Evolutionary conservation across 164 flowering plant species (phyloP).

Genomic region (Vitis amurensis): DNA sequence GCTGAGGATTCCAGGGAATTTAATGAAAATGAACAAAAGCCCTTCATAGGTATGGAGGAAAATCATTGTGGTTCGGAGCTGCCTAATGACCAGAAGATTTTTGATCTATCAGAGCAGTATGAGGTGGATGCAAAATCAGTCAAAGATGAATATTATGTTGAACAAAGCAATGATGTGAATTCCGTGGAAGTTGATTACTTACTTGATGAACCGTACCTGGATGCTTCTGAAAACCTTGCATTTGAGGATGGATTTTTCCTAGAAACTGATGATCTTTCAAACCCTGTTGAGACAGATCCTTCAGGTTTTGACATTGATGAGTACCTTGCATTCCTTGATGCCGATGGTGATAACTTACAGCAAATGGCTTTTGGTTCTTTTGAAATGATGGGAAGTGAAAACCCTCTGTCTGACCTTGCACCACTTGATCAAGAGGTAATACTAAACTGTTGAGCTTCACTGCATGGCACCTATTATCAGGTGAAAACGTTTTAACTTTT

Average conservation of each 20-base stretch:
- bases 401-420: slow-evolving; percentile 15
- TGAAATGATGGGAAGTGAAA: slow-evolving; percentile 19
- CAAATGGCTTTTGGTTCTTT: slow-evolving; percentile 24
- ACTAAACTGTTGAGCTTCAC: background rate
- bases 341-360: slow-evolving; percentile 28
- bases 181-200: slow-evolving; percentile 20
- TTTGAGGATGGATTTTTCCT: slow-evolving; percentile 34
- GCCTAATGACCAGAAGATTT: slow-evolving; percentile 13
- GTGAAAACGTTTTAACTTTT: background rate
- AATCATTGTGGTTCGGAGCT: slow-evolving; percentile 12
- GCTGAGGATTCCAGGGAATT: slow-evolving; percentile 14
- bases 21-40: slow-evolving; percentile 25
- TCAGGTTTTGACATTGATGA: slow-evolving; percentile 44
- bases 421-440: slow-evolving; percentile 31
- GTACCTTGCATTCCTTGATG: slow-evolving; percentile 45
- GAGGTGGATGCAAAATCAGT: slow-evolving; percentile 22
- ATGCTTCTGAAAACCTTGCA: slow-evolving; percentile 26
- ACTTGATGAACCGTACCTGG: slow-evolving; percentile 34
- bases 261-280: slow-evolving; percentile 51
- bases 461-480: background rate
- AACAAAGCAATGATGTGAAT: slow-evolving; percentile 19
- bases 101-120: slow-evolving; percentile 24
- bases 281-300: slow-evolving; percentile 27
- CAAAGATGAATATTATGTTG: slow-evolving; percentile 28
- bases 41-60: slow-evolving; percentile 15